Base-by-base conservation (phyloP, 2,329 filamentous ascomycete genomes). In the Calonectria pteridis region DNA sequence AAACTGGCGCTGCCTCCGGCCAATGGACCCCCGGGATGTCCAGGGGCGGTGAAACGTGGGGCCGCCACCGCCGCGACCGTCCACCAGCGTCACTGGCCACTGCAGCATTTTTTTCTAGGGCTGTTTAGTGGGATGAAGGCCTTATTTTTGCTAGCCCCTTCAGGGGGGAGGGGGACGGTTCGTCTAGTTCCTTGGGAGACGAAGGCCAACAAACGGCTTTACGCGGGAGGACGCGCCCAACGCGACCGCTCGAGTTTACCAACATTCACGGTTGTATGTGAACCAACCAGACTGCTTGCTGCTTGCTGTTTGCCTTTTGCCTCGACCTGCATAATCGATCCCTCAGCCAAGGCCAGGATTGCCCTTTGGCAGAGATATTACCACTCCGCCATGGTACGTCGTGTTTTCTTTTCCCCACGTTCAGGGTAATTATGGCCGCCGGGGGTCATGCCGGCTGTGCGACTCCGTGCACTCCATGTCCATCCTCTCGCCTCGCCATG, bases 161-260 rank as follows among this genome's bases (percentile, higher is more conserved):
- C 43, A 51, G 70, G 31, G 46, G 46, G 29, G n/a, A 29, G 37
- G 49, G 51, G 49, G 58, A 13, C 49, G 31, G 31, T 23, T 20
- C 35, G 43, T 50, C n/a, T 31, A 35, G 70, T 72, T 11, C 10
- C 65, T 65, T 64, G 40, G 33, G 59, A 55, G 58, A 55, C 73
- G 20, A 16, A 23, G 26, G 67, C 73, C 75, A 78, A 77, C 76
- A 79, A 77, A 76, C 80, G 73, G 80, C 84, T 85, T 84, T 84
- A 85, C 84, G 83, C 84, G 84, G 79, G 77, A 59, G 73, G 74
- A 81, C 82, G 81, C 79, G 80, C 64, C 63, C 33, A 71, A 74
- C 73, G 75, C 75, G 77, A 72, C 72, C 74, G 49, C 69, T 49
- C 35, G 40, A 64, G 53, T 69, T 28, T 29, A 64, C 40, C 46